Evolutionary conservation across 1,139 yeast species (phyloP).

Genomic region (Saccharomyces hybrid): DNA sequence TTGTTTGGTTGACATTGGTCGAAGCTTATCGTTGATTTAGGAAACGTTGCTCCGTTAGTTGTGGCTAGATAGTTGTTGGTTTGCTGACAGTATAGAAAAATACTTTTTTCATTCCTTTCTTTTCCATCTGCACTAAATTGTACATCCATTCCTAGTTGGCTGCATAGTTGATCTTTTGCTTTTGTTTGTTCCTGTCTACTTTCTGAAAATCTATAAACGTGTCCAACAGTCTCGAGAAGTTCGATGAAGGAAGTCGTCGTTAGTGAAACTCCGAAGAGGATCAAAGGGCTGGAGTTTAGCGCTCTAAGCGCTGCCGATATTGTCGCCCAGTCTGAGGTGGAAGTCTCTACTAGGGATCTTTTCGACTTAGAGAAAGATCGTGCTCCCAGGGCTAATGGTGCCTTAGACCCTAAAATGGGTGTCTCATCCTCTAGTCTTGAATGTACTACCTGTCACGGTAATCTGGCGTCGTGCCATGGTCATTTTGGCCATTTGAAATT

Average conservation of each 20-base stretch:
- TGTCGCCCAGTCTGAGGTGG: conserved; percentile 89
- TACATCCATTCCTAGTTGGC: neutral
- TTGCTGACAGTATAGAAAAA: neutral
- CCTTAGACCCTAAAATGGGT: conserved; percentile 90
- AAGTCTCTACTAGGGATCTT: conserved; percentile 82
- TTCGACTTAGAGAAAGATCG: conserved; percentile 88
- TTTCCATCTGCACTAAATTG: neutral
- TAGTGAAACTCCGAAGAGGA: conserved; percentile 83
- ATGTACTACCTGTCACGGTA: conserved; percentile 89
- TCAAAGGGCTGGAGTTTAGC: conserved; percentile 86
- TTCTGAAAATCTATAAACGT: neutral
- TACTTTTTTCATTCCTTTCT: neutral
- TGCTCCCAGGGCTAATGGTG: conserved; percentile 72
- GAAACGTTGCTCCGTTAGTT: neutral
- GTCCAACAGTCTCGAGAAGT: neutral
- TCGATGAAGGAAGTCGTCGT: conserved; percentile 36
- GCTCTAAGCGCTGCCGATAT: conserved; percentile 88
- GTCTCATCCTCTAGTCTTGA: conserved; percentile 78
- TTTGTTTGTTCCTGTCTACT: neutral
- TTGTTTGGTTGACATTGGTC: neutral
- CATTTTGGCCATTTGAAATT: conserved; percentile 93
- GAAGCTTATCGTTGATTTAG: neutral
- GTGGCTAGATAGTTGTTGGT: neutral
- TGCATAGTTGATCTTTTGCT: neutral
- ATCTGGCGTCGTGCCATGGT: conserved; percentile 92